A percentile compares a stretch with the other conserved stretches of the same genome.
These are phyloP conservation scores for Cucumis cinereus DNA, from an alignment of 306 rosid species.

Conservation along the genomic window DNA sequence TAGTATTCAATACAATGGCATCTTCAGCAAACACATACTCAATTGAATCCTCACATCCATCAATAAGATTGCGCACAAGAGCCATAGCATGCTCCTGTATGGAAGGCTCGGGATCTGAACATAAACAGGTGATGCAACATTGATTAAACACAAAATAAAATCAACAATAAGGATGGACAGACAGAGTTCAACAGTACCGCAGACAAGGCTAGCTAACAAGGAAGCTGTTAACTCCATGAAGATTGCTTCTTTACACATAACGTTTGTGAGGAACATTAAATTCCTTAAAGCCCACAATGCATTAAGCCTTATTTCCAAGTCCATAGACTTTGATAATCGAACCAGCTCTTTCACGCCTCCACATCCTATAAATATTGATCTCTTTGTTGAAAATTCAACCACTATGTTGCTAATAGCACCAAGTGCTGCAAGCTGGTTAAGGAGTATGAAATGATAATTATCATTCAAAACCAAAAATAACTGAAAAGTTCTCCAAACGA, in stretches of 20 bases:
- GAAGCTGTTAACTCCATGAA: slow-evolving; percentile 61
- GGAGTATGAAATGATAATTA: slow-evolving; percentile 4
- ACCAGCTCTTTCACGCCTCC: slow-evolving; percentile 80
- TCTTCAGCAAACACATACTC: slow-evolving; percentile 63
- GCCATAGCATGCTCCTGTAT: slow-evolving; percentile 84
- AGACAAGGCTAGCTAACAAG: slow-evolving; percentile 58
- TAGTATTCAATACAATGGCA: slow-evolving; percentile 60
- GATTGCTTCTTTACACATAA: slow-evolving; percentile 43
- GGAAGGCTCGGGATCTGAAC: slow-evolving; percentile 70
- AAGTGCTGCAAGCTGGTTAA: slow-evolving; percentile 81
- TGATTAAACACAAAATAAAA: slow-evolving; percentile 1
- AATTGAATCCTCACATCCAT: slow-evolving; percentile 57
- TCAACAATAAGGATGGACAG: not conserved
- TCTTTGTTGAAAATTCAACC: slow-evolving; percentile 52
- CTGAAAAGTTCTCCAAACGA: not conserved
- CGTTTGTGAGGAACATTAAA: slow-evolving; percentile 71
- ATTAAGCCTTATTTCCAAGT: slow-evolving; percentile 53
- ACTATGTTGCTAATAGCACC: slow-evolving; percentile 73
- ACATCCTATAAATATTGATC: slow-evolving; percentile 43
- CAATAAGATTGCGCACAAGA: slow-evolving; percentile 79
- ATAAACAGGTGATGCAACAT: slow-evolving; percentile 13
- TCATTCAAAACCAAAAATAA: not conserved
- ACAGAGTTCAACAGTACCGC: slow-evolving; percentile 36
- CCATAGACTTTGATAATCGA: slow-evolving; percentile 80
- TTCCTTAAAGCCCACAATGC: slow-evolving; percentile 89